Base-by-base conservation (phyloP, 1,139 yeast species). In the Kurtzmaniella quercitrusa region DNA sequence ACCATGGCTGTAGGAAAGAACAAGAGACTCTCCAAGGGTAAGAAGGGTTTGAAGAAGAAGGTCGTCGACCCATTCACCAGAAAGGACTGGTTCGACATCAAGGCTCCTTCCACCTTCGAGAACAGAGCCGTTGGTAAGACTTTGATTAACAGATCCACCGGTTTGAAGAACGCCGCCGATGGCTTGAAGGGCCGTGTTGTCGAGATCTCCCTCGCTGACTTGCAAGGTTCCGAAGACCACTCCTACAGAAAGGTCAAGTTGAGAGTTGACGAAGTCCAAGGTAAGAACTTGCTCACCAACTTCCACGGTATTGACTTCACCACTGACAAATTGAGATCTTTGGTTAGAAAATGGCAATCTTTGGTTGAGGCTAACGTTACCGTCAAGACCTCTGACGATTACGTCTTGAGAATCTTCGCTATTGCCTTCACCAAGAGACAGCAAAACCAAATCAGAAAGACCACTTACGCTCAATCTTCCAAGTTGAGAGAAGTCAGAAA, bases 341-440 rank as follows among this genome's bases (percentile, higher is more conserved):
- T 72, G 60, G 78, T 72, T 44, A 70, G 76, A 68, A 72, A 72
- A 58, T 72, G 78, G 78, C 78, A 72, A 67, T 71, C 77, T 42
- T 68, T 72, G 60, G 77, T 72, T 49, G 77, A 72, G 61, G 76
- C 76, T 56, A 71, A 71, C 52, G 77, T 71, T 49, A 72, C 77
- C 51, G 77, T 71, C 54, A 72, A 71, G 65, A 72, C 77, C 51
- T 56, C 77, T 47, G 77, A 72, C 57, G 77, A 72, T 56, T 69
- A 72, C 65, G 70, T 71, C 49, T 66, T 71, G 59, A 68, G 77
- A 63, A 66, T 72, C 48, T 72, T 72, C 54, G 76, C 76, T 53
- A 71, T 72, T 65, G 77, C 77, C 50, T 71, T 71, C 72, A 72
- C 77, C 63, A 70, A 70, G 65, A 71, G 76, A 70, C 77, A 71